These are phyloP conservation scores for Brassica incana DNA, from an alignment of 345 rosid genomes.

Conservation along the genomic window DNA sequence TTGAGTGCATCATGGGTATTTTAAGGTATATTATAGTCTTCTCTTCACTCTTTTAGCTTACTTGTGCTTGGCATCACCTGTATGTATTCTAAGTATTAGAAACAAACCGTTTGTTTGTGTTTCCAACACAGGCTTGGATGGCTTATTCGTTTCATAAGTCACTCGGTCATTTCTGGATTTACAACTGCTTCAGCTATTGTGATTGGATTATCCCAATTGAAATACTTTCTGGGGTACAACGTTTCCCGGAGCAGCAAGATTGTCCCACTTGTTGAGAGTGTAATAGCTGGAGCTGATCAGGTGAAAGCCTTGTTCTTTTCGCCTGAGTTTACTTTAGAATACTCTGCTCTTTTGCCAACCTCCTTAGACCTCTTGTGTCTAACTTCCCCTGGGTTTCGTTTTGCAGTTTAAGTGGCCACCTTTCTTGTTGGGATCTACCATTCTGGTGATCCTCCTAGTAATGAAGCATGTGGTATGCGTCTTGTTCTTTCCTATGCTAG, in stretches of 20 bases:
- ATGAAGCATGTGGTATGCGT: constrained; percentile 88
- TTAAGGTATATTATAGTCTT: constrained; percentile 55
- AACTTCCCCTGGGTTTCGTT: constrained; percentile 1
- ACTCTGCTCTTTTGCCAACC: neutral
- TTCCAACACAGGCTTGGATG: constrained; percentile 85
- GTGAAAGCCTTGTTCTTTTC: constrained; percentile 41
- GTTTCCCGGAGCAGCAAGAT: constrained; percentile 79
- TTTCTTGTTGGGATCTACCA: constrained; percentile 85
- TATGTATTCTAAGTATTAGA: constrained; percentile 6
- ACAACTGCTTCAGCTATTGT: constrained; percentile 92
- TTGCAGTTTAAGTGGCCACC: constrained; percentile 99
- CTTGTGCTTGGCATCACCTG: neutral
- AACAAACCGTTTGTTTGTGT: neutral
- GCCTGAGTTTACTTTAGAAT: neutral
- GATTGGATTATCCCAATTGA: constrained; percentile 85
- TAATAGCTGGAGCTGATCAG: constrained; percentile 84
- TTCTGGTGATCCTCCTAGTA: constrained; percentile 66
- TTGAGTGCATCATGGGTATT: constrained; percentile 89
- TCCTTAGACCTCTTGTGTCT: neutral
- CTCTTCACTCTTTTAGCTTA: constrained; percentile 34
- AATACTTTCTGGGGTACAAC: constrained; percentile 87
- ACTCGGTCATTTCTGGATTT: constrained; percentile 98
- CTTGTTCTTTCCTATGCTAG: neutral
- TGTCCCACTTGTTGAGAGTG: constrained; percentile 77
- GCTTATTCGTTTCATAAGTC: constrained; percentile 97